phyloP scores from a whole-genome alignment of 108 stramenopile species.

The Skeletonema marinoi region DNA sequence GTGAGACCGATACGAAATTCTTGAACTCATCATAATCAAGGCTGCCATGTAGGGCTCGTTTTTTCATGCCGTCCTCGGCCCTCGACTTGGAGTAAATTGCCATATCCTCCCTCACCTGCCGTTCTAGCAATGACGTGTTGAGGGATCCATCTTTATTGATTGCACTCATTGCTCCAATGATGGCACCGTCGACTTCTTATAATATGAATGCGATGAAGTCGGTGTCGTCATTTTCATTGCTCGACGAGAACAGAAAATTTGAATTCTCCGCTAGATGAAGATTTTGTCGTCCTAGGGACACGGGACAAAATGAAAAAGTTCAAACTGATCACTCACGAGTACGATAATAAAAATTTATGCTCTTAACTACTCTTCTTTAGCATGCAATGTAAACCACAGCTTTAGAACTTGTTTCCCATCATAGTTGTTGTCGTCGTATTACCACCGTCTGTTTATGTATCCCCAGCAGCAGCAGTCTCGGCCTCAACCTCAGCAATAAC shows the following conservation, averaged over 20 bases:
- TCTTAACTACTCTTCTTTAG: background rate
- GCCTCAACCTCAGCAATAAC: constrained; percentile 87
- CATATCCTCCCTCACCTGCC: constrained; percentile 38
- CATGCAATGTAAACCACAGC: background rate
- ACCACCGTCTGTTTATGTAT: constrained; percentile 50
- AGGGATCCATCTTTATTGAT: constrained; percentile 30
- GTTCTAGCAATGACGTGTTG: constrained; percentile 29
- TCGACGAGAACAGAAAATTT: no score
- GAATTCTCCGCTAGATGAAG: no score
- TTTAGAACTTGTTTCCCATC: background rate
- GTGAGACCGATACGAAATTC: constrained; percentile 43
- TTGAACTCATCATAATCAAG: constrained; percentile 40
- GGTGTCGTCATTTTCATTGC: no score
- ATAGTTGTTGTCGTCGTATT: background rate
- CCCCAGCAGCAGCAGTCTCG: constrained; percentile 80
- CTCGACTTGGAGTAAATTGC: constrained; percentile 17
- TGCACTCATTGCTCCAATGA: background rate
- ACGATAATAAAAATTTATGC: background rate
- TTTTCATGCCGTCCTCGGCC: constrained; percentile 49
- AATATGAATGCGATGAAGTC: no score
- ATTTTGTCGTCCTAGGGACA: no score
- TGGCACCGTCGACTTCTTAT: no score
- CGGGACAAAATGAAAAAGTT: no score
- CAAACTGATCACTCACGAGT: no score
- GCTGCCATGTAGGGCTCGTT: constrained; percentile 39